These are phyloP conservation scores for Ceratobasidium sp. DNA, from an alignment of 1,284 basidiomycete species.

Conservation along the genomic window DNA sequence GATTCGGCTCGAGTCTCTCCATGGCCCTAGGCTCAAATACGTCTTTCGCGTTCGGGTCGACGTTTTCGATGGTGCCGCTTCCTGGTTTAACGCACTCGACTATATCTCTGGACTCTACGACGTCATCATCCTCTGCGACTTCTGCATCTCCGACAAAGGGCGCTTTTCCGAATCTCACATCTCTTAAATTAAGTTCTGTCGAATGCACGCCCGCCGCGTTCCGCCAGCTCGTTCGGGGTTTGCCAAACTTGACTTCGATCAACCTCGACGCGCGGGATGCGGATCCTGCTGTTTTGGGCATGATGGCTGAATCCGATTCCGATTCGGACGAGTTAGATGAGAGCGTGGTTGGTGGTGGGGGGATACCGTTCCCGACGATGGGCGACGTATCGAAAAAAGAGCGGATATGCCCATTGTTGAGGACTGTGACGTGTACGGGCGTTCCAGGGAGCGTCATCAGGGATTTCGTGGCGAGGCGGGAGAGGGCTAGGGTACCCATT, in stretches of 20 bases:
- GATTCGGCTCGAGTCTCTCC: neutral
- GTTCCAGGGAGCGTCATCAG: constrained; percentile 16
- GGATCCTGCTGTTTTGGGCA: constrained; percentile 6
- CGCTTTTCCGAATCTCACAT: constrained; percentile 27
- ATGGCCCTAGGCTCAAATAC: neutral
- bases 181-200: constrained; percentile 31
- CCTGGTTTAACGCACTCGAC: neutral
- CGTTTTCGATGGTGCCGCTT: neutral
- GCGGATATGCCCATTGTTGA: constrained; percentile 19
- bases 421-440: constrained; percentile 24
- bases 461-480: constrained; percentile 22
- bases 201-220: constrained; percentile 37
- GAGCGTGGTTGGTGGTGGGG: neutral
- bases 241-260: constrained; percentile 32
- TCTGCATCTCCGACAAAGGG: too few species aligned
- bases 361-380: neutral
- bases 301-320: neutral
- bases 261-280: constrained; percentile 36
- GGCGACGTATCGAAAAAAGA: neutral
- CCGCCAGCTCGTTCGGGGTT: constrained; percentile 25
- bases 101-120: neutral
- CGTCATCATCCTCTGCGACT: constrained; percentile 5
- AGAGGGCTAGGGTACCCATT: constrained; percentile 13
- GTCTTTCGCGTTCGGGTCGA: neutral
- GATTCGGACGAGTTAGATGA: neutral